phyloP scores from a whole-genome alignment of 169 alveolate genomes.

The Hammondia hammondi region DNA sequence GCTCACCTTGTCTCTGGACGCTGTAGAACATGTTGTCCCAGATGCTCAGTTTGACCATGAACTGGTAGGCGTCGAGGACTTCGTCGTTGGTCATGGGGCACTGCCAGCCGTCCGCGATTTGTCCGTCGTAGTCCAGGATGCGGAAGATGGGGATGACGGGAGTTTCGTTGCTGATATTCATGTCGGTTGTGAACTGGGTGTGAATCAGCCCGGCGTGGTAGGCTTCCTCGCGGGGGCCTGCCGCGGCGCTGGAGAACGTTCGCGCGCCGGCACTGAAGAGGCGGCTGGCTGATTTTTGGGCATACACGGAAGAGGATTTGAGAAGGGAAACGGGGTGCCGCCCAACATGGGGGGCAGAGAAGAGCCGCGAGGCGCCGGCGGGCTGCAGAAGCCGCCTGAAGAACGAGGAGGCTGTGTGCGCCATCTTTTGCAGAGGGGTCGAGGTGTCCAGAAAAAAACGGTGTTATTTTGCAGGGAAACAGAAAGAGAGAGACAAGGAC shows the following conservation, averaged over 20 bases:
- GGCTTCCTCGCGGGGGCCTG: neutral
- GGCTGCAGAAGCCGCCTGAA: neutral
- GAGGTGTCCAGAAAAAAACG: too few species aligned
- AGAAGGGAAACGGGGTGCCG: neutral
- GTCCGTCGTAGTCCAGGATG: constrained; percentile 50
- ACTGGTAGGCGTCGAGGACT: constrained; percentile 46
- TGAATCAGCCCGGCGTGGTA: constrained; percentile 65
- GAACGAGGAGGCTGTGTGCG: neutral
- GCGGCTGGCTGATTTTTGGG: neutral
- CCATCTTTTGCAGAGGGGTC: neutral
- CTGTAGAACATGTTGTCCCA: constrained; percentile 85
- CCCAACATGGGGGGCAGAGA: too few species aligned
- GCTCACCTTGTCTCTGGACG: constrained; percentile 85
- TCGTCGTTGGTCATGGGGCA: constrained; percentile 52
- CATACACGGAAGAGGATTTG: neutral
- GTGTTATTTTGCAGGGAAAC: too few species aligned
- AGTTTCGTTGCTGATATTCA: constrained; percentile 44
- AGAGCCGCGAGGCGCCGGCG: neutral
- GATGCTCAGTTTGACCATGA: constrained; percentile 60
- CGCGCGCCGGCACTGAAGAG: neutral
- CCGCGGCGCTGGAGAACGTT: neutral
- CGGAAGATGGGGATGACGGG: constrained; percentile 70
- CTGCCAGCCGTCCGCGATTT: constrained; percentile 57
- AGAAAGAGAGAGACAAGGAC: too few species aligned
- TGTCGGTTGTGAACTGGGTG: constrained; percentile 49